Conservation (phyloP, 371 early-diverging fungal genomes). For the Mucor irregularis region DNA sequence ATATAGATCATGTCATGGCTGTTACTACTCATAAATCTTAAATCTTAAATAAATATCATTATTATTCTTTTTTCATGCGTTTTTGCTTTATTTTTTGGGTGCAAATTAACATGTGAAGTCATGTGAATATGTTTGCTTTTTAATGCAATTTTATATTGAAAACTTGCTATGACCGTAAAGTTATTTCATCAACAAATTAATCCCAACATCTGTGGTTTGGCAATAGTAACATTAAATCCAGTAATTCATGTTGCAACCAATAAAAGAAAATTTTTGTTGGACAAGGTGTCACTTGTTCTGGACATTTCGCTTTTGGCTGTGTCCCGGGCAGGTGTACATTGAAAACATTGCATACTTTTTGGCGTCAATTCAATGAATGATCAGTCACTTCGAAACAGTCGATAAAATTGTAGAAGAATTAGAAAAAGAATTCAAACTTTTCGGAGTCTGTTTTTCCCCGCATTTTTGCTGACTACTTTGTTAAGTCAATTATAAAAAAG, state of each 20-base stretch:
- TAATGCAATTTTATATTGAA: too few species aligned
- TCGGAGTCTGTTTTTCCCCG: conserved; percentile 10
- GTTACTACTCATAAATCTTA: not conserved
- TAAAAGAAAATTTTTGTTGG: too few species aligned
- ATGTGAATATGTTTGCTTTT: conserved; percentile 7
- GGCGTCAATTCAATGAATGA: too few species aligned
- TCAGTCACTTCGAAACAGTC: too few species aligned
- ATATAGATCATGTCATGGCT: conserved; percentile 57
- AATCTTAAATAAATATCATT: not conserved
- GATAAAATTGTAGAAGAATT: too few species aligned
- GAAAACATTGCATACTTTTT: not conserved
- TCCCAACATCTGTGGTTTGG: not conserved
- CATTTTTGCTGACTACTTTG: conserved; percentile 7
- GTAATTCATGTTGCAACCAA: too few species aligned
- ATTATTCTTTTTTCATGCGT: conserved; percentile 1
- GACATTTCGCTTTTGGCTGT: not conserved
- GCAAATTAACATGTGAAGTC: conserved; percentile 7
- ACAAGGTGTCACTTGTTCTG: too few species aligned
- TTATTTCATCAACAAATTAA: too few species aligned
- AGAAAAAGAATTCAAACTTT: too few species aligned
- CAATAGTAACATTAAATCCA: too few species aligned
- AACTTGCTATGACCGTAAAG: too few species aligned
- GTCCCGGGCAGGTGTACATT: not conserved
- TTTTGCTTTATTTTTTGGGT: not conserved
- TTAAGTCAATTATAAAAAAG: not conserved